Evolutionary conservation across 345 rosid genomes (phyloP), one percentile per base, ranked within the genome.

Genomic region (Dimocarpus longan): DNA sequence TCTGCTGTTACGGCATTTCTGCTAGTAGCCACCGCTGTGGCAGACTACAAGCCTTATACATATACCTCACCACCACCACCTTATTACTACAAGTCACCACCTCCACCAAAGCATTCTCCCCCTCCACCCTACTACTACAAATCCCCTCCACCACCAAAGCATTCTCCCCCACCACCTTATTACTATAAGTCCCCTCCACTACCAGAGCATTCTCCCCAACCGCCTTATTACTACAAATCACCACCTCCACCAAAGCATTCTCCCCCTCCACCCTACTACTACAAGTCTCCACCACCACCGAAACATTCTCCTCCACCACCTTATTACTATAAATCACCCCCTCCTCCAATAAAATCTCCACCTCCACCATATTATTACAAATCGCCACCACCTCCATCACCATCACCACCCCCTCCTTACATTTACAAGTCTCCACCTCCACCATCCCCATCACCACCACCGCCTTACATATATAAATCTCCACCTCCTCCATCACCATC

Each of bases 11-110:
- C 1, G 24, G 79, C 82, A n/a, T 64, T 86, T 64, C 85, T 79
- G 79, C 81, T 88, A 73, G 6, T 77, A 2, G 87, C 85, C 65
- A 76, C 84, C 6, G 19, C 15, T 13, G 60, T 15, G 70, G 79
- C 48, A 5, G 75, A 54, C 10, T 72, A 72, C 24, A 37, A 72
- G 26, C 60, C 76, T 54, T 43, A 56, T 1, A 22, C 68, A 10
- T 26, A 26, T 26, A 26, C 28, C 28, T 72, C 56, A 4, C 73
- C 43, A 22, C 77, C 77, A 15, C 70, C 70, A 0, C 78, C 78
- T 0, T 75, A 75, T 0, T 0, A 15, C 1, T 28, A 65, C 0
- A 75, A 8, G 3, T 65, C 78, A 3, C 71, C 78, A 13, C 71
- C 71, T 2, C 63, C 82, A 0, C 82, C 73, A 19, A 52, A 60